phyloP scores from a whole-genome alignment of 768 basidiomycete genomes.

The Hortiboletus flavorubellus region DNA sequence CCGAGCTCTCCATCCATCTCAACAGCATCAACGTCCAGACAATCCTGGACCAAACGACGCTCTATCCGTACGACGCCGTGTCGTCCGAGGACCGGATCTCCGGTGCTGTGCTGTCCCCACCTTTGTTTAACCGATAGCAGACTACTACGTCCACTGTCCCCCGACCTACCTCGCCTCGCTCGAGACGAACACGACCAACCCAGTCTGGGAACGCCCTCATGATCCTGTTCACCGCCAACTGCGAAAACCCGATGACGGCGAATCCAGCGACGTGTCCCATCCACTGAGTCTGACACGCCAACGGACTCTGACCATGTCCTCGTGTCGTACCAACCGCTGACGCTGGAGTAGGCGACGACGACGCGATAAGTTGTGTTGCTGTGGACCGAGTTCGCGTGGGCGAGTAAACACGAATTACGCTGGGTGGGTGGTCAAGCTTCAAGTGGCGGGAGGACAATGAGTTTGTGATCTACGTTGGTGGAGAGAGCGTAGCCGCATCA shows the following conservation, averaged over 20 bases:
- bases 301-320: conserved; percentile 15
- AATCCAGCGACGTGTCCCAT: conserved; percentile 2
- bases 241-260: conserved; percentile 4
- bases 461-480: not conserved
- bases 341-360: not conserved
- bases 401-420: conserved; percentile 8
- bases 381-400: conserved; percentile 10
- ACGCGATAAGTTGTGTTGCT: not conserved
- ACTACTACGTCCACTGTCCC: conserved; percentile 6
- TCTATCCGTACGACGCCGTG: conserved; percentile 11
- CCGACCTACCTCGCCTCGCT: conserved; percentile 8
- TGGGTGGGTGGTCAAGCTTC: not conserved
- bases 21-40: not conserved
- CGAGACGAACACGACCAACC: conserved; percentile 11
- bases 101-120: conserved; percentile 5
- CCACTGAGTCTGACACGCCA: conserved; percentile 12
- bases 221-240: conserved; percentile 1
- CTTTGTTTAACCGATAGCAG: conserved; percentile 4
- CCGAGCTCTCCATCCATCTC: not conserved
- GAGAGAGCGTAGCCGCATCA: not conserved
- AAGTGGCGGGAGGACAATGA: conserved; percentile 10
- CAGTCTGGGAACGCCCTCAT: conserved; percentile 7
- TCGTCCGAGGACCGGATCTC: conserved; percentile 1
- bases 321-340: conserved; percentile 10
- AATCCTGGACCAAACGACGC: conserved; percentile 3